Base-by-base conservation (phyloP, 768 basidiomycete genomes). In the Leucosporidium creatinivorum region DNA sequence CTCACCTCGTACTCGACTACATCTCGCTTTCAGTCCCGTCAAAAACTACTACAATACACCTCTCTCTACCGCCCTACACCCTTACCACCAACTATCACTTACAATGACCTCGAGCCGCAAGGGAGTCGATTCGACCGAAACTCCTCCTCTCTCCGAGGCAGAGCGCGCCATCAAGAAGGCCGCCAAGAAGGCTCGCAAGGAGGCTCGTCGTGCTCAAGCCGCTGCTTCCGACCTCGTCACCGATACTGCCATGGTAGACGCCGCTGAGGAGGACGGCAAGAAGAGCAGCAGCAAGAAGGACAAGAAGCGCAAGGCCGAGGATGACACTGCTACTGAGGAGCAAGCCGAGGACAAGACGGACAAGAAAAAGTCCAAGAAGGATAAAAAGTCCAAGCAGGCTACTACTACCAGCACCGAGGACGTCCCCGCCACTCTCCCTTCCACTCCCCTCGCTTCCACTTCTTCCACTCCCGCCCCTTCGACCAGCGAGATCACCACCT, bases 401-500 rank as follows among this genome's bases (percentile, higher is more conserved):
- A 65, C 62, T 13, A 58, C 47, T n/a, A 63, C 64, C 25, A 23
- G 51, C 4, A 44, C 58, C 21, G 56, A 58, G 15, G 62, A 72
- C 7, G 59, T 31, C 28, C 52, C 70, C 18, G 54, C 69, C 50
- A 59, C 73, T 30, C 56, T 62, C 7, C 39, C 73, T 21, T 71
- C 75, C n/a, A 61, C 79, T 48, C 69, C 79, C 17, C 57, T 72
- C 23, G 72, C 80, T 1, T 73, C 80, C 0, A 75, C 77, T 21
- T 69, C 71, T 18, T 75, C 78, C 63, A 72, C 77, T 3, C 23
- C 61, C 61, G 70, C 80, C 0, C 75, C 76, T n/a, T 67, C 73
- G 3, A 75, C 78, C 58, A 69, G 78, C 26, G 86, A 86, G 50
- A 81, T 84, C 26, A 80, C 82, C 21, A 82, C 82, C 2, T 98